These are phyloP conservation scores for Paracoccidioides lutzii DNA, from an alignment of 2,329 filamentous ascomycete species.

Conservation along the genomic window DNA sequence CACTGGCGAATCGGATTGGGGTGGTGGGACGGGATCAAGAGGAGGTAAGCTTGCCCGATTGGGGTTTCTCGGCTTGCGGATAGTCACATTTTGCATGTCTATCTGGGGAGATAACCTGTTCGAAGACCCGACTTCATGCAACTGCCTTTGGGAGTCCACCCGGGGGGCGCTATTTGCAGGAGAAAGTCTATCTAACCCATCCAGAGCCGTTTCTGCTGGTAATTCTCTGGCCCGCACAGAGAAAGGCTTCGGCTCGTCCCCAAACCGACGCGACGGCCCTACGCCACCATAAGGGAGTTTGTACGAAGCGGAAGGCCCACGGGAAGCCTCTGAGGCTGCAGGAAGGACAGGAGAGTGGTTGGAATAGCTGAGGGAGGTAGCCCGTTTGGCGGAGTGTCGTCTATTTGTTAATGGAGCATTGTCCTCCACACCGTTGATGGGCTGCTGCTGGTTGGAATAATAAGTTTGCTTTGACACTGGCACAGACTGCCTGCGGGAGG, in stretches of 20 bases:
- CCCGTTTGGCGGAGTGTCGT: neutral
- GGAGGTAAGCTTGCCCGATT: conserved; percentile 7
- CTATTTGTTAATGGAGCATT: conserved; percentile 13
- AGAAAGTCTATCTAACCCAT: neutral
- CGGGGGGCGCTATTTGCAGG: neutral
- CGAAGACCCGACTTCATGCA: neutral
- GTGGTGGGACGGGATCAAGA: neutral
- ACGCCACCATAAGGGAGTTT: conserved; percentile 37
- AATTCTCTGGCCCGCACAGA: conserved; percentile 12
- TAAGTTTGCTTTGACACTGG: neutral
- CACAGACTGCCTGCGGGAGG: neutral
- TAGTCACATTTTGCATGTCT: neutral
- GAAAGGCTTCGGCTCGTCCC: conserved; percentile 15
- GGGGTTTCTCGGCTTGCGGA: conserved; percentile 5
- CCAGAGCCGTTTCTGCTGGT: neutral
- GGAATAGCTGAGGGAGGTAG: neutral
- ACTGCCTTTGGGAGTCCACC: conserved; percentile 1
- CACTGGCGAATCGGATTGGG: neutral
- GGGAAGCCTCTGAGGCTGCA: conserved; percentile 49
- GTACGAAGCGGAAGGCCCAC: conserved; percentile 46
- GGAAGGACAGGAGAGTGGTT: conserved; percentile 23
- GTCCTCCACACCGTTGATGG: conserved; percentile 11
- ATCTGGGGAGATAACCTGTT: neutral
- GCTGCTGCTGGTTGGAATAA: conserved; percentile 4
- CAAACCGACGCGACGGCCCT: conserved; percentile 15